Percentiles rank a stretch among this genome's conserved stretches.
These are phyloP conservation scores for Exophiala lecanii-corni DNA, from an alignment of 2,329 filamentous ascomycete species.

Conservation along the genomic window DNA sequence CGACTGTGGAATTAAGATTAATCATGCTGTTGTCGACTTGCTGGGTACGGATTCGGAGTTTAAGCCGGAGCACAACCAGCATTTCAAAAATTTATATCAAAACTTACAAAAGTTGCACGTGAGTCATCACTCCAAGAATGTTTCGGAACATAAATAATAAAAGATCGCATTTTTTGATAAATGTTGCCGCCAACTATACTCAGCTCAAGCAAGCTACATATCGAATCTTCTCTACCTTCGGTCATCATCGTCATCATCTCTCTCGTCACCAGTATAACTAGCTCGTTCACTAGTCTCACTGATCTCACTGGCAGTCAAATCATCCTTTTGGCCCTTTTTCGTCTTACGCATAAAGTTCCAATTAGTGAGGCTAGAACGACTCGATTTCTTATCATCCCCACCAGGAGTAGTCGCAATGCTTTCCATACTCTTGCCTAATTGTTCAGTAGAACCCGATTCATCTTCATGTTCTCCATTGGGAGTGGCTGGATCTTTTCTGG, in stretches of 20 bases:
- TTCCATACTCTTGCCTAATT: constrained; percentile 27
- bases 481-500: constrained; percentile 41
- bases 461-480: constrained; percentile 41
- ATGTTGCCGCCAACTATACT: too few species aligned
- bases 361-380: constrained; percentile 39
- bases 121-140: too few species aligned
- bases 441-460: constrained; percentile 34
- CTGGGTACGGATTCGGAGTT: too few species aligned
- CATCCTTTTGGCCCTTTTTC: constrained; percentile 25
- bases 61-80: too few species aligned
- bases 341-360: constrained; percentile 45
- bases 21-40: too few species aligned
- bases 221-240: background rate
- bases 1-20: too few species aligned
- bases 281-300: constrained; percentile 42
- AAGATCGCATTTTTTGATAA: too few species aligned
- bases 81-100: too few species aligned
- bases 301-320: constrained; percentile 26
- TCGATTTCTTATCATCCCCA: constrained; percentile 40
- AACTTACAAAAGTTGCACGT: too few species aligned
- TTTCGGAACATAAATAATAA: too few species aligned
- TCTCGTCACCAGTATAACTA: constrained; percentile 42
- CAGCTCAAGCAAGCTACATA: too few species aligned
- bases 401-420: constrained; percentile 23
- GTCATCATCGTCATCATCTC: constrained; percentile 32